Evolutionary conservation across 129 eudicot genomes (phyloP).

Genomic region (Arctium lappa): DNA sequence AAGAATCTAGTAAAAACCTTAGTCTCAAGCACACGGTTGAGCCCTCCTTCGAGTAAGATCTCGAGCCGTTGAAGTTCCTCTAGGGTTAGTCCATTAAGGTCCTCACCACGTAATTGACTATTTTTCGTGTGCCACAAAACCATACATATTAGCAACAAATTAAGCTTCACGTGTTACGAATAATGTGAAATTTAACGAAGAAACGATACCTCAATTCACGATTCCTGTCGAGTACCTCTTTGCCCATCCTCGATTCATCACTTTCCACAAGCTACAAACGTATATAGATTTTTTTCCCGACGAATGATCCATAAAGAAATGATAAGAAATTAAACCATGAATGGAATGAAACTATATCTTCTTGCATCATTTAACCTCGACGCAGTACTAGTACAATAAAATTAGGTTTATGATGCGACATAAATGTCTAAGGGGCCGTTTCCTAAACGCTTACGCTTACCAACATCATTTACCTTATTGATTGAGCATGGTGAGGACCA

Average conservation of each 20-base stretch:
- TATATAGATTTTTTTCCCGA: not conserved
- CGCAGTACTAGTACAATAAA: too few relatives aligned
- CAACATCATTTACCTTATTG: too few relatives aligned
- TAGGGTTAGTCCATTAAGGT: constrained; percentile 46
- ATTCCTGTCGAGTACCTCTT: constrained; percentile 47
- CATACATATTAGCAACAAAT: not conserved
- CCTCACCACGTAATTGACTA: constrained; percentile 69
- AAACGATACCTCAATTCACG: constrained; percentile 43
- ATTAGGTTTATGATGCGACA: too few relatives aligned
- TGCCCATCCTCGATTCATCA: constrained; percentile 34
- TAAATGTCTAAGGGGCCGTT: too few relatives aligned
- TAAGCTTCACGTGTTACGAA: not conserved
- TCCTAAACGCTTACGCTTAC: too few relatives aligned
- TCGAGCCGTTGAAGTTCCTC: constrained; percentile 62
- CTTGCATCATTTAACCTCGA: too few relatives aligned
- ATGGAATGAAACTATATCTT: too few relatives aligned
- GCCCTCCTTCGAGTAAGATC: constrained; percentile 52
- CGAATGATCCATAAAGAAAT: not conserved
- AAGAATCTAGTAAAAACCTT: constrained; percentile 32
- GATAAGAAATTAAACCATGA: not conserved
- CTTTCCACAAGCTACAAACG: constrained; percentile 37
- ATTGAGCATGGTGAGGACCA: too few relatives aligned
- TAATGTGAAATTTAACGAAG: not conserved
- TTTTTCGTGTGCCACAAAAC: not conserved
- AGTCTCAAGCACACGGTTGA: constrained; percentile 40